Evolutionary conservation across 257 asterid genomes (phyloP).

Genomic region (Petunia secreta): DNA sequence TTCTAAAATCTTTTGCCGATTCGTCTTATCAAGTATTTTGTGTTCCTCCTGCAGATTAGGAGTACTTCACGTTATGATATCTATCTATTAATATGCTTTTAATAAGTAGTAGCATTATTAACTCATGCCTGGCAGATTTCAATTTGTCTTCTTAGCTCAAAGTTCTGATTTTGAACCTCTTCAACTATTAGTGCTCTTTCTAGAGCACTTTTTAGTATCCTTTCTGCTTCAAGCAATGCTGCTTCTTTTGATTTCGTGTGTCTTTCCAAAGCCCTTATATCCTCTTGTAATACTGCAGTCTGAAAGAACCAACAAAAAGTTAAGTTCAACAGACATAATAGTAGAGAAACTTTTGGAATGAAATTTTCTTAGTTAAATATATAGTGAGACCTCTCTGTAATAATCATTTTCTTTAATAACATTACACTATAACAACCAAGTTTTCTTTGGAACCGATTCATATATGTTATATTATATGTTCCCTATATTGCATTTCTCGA

Average conservation of each 20-base stretch:
- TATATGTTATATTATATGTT: background rate
- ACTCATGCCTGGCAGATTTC: constrained; percentile 77
- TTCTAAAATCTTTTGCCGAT: constrained; percentile 75
- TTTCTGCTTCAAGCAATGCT: constrained; percentile 83
- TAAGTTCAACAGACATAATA: background rate
- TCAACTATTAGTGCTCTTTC: constrained; percentile 84
- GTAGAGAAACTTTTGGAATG: background rate
- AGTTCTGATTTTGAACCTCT: constrained; percentile 82
- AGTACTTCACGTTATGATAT: background rate
- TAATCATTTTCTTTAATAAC: background rate
- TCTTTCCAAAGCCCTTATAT: constrained; percentile 73
- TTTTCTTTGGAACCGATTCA: background rate
- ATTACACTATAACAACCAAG: too few relatives aligned
- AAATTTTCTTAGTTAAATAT: background rate
- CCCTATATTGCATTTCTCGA: background rate
- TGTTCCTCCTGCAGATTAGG: constrained; percentile 65
- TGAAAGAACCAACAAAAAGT: constrained; percentile 24
- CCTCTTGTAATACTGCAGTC: constrained; percentile 71
- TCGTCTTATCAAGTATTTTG: constrained; percentile 72
- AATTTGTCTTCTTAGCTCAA: constrained; percentile 74
- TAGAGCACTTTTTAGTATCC: constrained; percentile 75
- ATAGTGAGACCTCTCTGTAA: background rate
- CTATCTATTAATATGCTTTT: background rate
- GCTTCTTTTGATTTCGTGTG: constrained; percentile 80
- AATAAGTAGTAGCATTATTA: background rate